Evolutionary conservation across 1,139 yeast genomes (phyloP).

Genomic region (Scheffersomyces cryptocercus): DNA sequence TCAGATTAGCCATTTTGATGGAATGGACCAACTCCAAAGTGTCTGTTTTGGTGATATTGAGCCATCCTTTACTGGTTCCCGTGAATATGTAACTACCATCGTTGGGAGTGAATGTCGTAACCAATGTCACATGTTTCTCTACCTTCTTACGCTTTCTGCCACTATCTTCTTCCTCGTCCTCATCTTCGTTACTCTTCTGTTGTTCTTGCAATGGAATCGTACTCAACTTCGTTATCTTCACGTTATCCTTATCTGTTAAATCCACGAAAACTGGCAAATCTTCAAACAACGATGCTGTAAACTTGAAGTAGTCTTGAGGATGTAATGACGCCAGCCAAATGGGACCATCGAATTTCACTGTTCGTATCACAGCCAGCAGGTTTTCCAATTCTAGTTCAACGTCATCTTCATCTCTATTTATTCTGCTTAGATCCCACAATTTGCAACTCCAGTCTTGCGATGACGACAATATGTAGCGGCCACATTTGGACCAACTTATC

Average conservation of each 20-base stretch:
- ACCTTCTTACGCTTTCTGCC: slow-evolving; percentile 16
- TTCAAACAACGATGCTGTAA: slow-evolving; percentile 50
- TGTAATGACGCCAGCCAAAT: slow-evolving; percentile 68
- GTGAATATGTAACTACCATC: slow-evolving; percentile 58
- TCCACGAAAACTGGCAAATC: slow-evolving; percentile 62
- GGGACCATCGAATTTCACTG: slow-evolving; percentile 63
- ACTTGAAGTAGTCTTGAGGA: slow-evolving; percentile 47
- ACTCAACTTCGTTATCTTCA: slow-evolving; percentile 25
- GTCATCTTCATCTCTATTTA: slow-evolving; percentile 17
- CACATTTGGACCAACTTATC: slow-evolving; percentile 74
- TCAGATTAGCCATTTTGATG: slow-evolving; percentile 62
- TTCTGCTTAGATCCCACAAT: slow-evolving; percentile 70
- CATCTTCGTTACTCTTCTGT: slow-evolving; percentile 14
- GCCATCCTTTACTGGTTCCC: slow-evolving; percentile 82
- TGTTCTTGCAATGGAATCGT: slow-evolving; percentile 28
- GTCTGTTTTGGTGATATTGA: slow-evolving; percentile 50
- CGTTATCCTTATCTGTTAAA: slow-evolving; percentile 32
- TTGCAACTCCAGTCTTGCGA: slow-evolving; percentile 84
- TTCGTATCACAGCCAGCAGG: slow-evolving; percentile 35
- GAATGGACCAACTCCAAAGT: slow-evolving; percentile 43
- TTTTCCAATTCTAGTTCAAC: slow-evolving; percentile 22
- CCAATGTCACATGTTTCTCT: slow-evolving; percentile 31
- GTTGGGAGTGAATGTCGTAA: slow-evolving; percentile 36
- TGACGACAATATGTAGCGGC: slow-evolving; percentile 69
- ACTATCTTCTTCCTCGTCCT: slow-evolving; percentile 19